These are phyloP conservation scores for Petunia secreta DNA, from an alignment of 257 asterid species.

Conservation along the genomic window DNA sequence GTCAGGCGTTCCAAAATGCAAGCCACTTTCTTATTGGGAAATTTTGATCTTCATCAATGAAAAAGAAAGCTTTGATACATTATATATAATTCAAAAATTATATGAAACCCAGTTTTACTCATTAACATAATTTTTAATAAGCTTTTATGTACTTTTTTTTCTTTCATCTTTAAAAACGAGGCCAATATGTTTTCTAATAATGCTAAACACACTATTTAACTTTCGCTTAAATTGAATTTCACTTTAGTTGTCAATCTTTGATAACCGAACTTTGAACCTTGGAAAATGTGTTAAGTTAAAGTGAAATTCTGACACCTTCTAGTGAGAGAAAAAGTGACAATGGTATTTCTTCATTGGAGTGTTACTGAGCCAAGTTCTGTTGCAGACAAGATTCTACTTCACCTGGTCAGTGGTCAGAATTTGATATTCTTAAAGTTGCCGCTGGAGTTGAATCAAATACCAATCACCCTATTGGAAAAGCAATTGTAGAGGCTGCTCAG, in stretches of 20 bases:
- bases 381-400: constrained; percentile 61
- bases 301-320: constrained; percentile 13
- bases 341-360: constrained; percentile 29
- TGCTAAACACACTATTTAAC: neutral
- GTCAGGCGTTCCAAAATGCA: constrained; percentile 18
- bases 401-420: constrained; percentile 69
- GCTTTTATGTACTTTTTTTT: neutral
- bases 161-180: neutral
- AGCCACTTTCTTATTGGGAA: constrained; percentile 8
- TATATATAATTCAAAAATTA: neutral
- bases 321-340: constrained; percentile 19
- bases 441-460: constrained; percentile 97
- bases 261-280: neutral
- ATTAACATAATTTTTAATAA: neutral
- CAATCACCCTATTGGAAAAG: constrained; percentile 97
- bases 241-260: neutral
- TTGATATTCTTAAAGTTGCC: constrained; percentile 78
- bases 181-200: neutral
- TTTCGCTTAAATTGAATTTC: neutral
- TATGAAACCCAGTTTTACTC: neutral
- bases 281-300: neutral
- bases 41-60: neutral
- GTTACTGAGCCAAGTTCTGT: constrained; percentile 34
- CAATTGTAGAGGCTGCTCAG: constrained; percentile 89
- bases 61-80: constrained; percentile 1